Percentiles rank a stretch among this genome's conserved stretches.
phyloP scores from a whole-genome alignment of 2,329 filamentous ascomycete species.

The Apiospora marii region DNA sequence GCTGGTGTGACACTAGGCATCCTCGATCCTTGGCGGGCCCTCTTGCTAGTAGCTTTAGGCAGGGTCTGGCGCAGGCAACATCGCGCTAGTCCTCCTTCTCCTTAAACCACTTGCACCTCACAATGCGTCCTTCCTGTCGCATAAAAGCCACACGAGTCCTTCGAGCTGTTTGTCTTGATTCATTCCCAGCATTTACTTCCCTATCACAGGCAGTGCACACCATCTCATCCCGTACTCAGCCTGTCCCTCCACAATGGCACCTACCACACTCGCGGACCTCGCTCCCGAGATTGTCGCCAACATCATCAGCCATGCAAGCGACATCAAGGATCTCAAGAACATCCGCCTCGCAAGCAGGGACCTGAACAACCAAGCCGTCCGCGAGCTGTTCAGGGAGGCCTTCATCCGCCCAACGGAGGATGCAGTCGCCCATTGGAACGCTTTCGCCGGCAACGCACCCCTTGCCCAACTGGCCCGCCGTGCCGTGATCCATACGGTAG shows the following conservation, averaged over 20 bases:
- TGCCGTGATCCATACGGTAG: neutral
- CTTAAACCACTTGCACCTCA: no score
- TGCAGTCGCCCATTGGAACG: neutral
- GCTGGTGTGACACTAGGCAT: neutral
- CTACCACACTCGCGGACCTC: neutral
- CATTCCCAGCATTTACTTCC: neutral
- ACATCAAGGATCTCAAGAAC: neutral
- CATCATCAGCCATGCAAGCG: neutral
- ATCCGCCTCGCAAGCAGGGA: neutral
- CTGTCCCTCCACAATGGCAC: neutral
- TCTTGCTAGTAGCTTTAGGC: neutral
- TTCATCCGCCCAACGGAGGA: neutral
- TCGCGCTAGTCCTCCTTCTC: neutral
- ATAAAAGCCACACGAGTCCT: neutral
- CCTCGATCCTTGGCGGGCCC: neutral
- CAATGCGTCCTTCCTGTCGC: neutral
- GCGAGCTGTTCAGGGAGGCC: neutral
- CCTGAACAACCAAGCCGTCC: neutral
- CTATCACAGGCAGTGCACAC: no score
- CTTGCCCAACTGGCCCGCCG: neutral
- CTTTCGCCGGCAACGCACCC: neutral
- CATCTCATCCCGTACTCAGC: neutral
- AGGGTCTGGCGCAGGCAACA: neutral
- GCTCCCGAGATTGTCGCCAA: neutral
- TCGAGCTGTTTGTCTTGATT: neutral